These are phyloP conservation scores for Aspergillus pseudoglaucus DNA, from an alignment of 2,329 filamentous ascomycete species.

Conservation along the genomic window DNA sequence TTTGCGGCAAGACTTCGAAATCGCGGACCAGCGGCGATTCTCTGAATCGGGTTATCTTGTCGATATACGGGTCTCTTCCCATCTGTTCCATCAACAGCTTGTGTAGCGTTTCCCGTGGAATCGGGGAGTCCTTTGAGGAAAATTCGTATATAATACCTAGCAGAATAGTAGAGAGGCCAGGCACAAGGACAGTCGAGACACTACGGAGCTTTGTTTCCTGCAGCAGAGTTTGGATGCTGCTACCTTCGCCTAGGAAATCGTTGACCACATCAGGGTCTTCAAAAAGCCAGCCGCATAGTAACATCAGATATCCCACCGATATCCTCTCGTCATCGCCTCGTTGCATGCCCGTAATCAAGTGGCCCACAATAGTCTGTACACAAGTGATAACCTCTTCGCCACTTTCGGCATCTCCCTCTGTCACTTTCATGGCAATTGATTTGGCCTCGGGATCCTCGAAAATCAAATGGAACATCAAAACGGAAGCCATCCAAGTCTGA, in stretches of 20 bases:
- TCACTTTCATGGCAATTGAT: slow-evolving; percentile 68
- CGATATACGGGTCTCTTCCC: slow-evolving; percentile 80
- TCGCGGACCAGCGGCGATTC: slow-evolving; percentile 74
- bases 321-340: slow-evolving; percentile 71
- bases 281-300: slow-evolving; percentile 83
- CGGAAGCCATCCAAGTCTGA: slow-evolving; percentile 80
- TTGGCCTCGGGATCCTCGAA: slow-evolving; percentile 77
- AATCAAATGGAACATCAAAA: slow-evolving; percentile 78
- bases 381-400: slow-evolving; percentile 94
- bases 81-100: slow-evolving; percentile 69
- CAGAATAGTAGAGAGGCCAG: slow-evolving; percentile 76
- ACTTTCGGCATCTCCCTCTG: slow-evolving; percentile 78
- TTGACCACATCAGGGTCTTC: slow-evolving; percentile 88
- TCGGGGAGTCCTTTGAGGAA: slow-evolving; percentile 91
- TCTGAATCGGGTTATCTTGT: slow-evolving; percentile 70
- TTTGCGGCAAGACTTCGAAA: slow-evolving; percentile 78
- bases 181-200: slow-evolving; percentile 60
- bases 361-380: slow-evolving; percentile 79
- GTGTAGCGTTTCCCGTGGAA: slow-evolving; percentile 73
- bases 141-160: slow-evolving; percentile 92
- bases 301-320: slow-evolving; percentile 78
- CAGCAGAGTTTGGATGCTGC: slow-evolving; percentile 79
- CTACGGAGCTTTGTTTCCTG: slow-evolving; percentile 62
- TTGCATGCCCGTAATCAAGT: slow-evolving; percentile 74
- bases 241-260: slow-evolving; percentile 86